Conservation (phyloP, 2,329 filamentous ascomycete species). For the Elsinoe arachidis region DNA sequence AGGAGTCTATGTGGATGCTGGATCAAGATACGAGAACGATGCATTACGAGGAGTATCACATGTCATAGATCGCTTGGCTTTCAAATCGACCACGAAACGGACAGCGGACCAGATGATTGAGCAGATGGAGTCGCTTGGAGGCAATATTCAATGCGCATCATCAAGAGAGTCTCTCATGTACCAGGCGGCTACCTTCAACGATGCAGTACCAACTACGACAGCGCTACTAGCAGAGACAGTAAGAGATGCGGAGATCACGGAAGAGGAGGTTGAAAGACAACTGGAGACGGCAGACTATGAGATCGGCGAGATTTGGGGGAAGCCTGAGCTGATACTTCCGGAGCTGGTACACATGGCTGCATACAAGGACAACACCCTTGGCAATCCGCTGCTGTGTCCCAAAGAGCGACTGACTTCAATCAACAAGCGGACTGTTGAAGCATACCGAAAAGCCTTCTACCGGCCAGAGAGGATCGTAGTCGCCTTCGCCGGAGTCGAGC, state of each 20-base stretch:
- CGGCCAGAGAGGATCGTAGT: constrained; percentile 85
- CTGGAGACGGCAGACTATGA: constrained; percentile 89
- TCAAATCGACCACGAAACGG: constrained; percentile 71
- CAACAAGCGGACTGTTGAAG: constrained; percentile 60
- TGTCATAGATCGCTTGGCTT: constrained; percentile 90
- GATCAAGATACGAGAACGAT: constrained; percentile 85
- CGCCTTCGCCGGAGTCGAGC: constrained; percentile 86
- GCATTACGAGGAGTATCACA: constrained; percentile 84
- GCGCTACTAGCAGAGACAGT: constrained; percentile 89
- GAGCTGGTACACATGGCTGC: constrained; percentile 93
- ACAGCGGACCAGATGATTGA: constrained; percentile 80
- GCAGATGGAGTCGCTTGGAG: constrained; percentile 76
- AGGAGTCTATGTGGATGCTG: constrained; percentile 90
- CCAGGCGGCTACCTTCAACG: constrained; percentile 95
- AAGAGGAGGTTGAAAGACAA: constrained; percentile 79
- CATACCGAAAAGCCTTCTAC: constrained; percentile 78
- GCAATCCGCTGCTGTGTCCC: constrained; percentile 86
- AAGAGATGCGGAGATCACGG: constrained; percentile 71
- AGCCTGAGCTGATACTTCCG: constrained; percentile 89
- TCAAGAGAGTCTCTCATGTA: constrained; percentile 97
- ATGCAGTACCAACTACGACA: constrained; percentile 72
- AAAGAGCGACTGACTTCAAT: constrained; percentile 72
- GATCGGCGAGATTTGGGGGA: constrained; percentile 94
- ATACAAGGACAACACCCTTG: constrained; percentile 91
- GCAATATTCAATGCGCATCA: constrained; percentile 94